A percentile compares a stretch with the other conserved stretches of the same genome.
Evolutionary conservation across 176 grass and related monocot species (phyloP).

Genomic region (Phoenix dactylifera): DNA sequence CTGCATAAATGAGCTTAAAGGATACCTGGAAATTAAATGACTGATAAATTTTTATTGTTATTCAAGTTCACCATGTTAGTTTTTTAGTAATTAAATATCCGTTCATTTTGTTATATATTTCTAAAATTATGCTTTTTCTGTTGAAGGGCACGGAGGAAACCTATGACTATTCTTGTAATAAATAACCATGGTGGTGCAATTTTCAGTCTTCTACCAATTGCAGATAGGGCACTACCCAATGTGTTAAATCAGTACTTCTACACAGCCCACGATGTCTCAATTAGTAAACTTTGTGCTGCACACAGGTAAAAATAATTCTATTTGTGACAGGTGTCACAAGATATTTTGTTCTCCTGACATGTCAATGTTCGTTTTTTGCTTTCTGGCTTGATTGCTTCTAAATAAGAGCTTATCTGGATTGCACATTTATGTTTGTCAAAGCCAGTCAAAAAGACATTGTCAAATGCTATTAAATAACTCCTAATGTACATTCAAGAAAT

Average conservation of each 20-base stretch:
- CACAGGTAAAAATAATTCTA: conserved; percentile 46
- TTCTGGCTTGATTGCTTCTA: background rate
- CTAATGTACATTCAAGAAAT: too few relatives aligned
- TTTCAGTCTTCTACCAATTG: conserved; percentile 90
- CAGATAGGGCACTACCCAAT: conserved; percentile 39
- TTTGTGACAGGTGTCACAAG: background rate
- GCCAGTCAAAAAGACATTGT: too few relatives aligned
- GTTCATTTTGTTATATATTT: conserved; percentile 8
- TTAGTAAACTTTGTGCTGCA: conserved; percentile 73
- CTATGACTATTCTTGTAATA: conserved; percentile 71
- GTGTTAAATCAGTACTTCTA: conserved; percentile 89
- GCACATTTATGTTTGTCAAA: too few relatives aligned
- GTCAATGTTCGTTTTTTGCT: background rate
- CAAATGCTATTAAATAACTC: too few relatives aligned
- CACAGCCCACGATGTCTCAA: conserved; percentile 72
- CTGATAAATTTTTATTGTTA: too few relatives aligned
- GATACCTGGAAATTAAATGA: too few relatives aligned
- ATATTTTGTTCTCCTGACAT: background rate
- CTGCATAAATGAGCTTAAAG: too few relatives aligned
- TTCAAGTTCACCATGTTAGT: too few relatives aligned
- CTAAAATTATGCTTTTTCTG: conserved; percentile 25
- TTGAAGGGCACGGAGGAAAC: conserved; percentile 60
- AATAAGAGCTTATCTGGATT: too few relatives aligned
- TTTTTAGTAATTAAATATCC: background rate
- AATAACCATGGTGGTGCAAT: conserved; percentile 99